Base-by-base conservation (phyloP, 176 grass and related monocot genomes). In the Musa troglodytarum region DNA sequence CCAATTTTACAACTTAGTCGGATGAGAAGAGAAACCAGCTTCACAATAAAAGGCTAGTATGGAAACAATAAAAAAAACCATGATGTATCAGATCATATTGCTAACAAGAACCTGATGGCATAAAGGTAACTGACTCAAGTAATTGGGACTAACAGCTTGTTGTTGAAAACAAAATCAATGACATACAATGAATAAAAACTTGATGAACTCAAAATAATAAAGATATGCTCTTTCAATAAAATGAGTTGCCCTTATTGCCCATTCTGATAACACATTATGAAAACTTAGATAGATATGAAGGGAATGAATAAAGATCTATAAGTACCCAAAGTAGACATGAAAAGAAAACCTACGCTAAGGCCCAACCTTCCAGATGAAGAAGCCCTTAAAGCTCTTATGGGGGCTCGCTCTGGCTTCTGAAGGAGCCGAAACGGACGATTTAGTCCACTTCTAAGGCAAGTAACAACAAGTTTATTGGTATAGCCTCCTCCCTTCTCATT, bases 401-500 rank as follows among this genome's bases (percentile, higher is more conserved):
- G 86, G 76, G 94, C 88, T 28, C 94, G 94, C 63, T 98, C 94
- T 82, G 90, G 94, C 84, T 98, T 98, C 85, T 93, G 90, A 54
- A 93, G 94, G 76, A 89, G 88, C 54, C 94, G 87, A 67, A 98
- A 98, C 75, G 88, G 20, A 49, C 90, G 87, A 93, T 98, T 98
- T 78, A 98, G 82, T 63, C 94, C 94, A 89, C 94, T 98, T 87
- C 94, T 89, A 77, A 93, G 82, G 78, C 94, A 98, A 62, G 90
- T 98, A 57, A 98, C 83, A 64, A 90, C 52, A 84, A 98, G 94
- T 63, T 83, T 92, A 87, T 93, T 98, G 77, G 77, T 89, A 82
- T 86, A 98, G 72, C 94, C 94, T 59, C 94, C 94, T 80, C 53
- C 85, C 82, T 98, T 98, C 84, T 98, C 94, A 69, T 88, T 98